These are phyloP conservation scores for Backusella psychrophila DNA, from an alignment of 192 early-diverging fungal species.

Conservation along the genomic window DNA sequence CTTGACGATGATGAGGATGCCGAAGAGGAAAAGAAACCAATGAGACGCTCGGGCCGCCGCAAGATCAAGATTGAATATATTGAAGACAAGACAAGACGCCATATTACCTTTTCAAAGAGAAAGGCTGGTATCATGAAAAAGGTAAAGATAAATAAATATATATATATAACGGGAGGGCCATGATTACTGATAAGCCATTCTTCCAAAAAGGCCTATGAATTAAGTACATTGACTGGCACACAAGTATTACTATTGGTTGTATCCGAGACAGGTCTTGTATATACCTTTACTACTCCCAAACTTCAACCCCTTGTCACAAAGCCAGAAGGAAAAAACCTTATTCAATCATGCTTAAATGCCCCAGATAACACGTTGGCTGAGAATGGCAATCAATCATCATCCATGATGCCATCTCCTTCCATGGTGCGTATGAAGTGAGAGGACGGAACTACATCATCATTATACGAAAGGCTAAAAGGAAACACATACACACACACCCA, in stretches of 20 bases:
- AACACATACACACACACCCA: not conserved
- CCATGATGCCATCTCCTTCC: constrained; percentile 6
- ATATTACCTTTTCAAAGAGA: constrained; percentile 93
- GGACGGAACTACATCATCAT: not conserved
- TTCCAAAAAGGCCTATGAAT: constrained; percentile 78
- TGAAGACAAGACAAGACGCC: constrained; percentile 86
- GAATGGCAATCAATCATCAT: not conserved
- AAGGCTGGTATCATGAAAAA: constrained; percentile 98
- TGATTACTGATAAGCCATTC: not conserved
- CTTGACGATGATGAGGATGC: constrained; percentile 58
- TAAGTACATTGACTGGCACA: constrained; percentile 89
- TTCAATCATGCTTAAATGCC: constrained; percentile 86
- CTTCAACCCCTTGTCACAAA: constrained; percentile 89
- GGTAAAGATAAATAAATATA: constrained; percentile 35
- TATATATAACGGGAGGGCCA: not conserved
- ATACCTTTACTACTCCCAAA: constrained; percentile 91
- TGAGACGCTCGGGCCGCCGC: constrained; percentile 77
- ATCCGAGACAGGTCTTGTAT: constrained; percentile 93
- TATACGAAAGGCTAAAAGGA: not conserved
- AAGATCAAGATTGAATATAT: constrained; percentile 97
- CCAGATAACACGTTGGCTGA: constrained; percentile 50
- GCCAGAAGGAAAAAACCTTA: constrained; percentile 85
- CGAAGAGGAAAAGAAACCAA: constrained; percentile 49
- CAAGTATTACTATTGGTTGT: constrained; percentile 89
- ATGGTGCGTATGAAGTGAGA: not conserved